Evolutionary conservation across 345 rosid genomes (phyloP).

Genomic region (Salix purpurea): DNA sequence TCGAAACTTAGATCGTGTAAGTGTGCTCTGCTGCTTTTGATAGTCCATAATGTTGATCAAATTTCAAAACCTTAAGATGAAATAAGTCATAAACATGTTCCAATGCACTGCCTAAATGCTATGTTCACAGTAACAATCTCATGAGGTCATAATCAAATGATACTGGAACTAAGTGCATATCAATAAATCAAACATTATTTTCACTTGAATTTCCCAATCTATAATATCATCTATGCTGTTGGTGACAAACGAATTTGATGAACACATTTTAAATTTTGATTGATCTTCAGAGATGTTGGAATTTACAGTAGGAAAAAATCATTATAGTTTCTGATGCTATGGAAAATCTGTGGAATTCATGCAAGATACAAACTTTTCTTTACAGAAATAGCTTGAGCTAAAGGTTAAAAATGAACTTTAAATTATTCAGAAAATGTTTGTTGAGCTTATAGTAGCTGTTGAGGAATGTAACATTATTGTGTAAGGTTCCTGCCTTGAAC

Average conservation of each 20-base stretch:
- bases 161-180: neutral
- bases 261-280: too few relatives aligned
- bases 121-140: neutral
- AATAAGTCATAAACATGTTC: neutral
- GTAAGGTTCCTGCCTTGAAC: too few relatives aligned
- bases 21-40: conserved; percentile 22
- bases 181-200: neutral
- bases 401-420: too few relatives aligned
- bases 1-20: conserved; percentile 69
- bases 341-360: too few relatives aligned
- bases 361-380: too few relatives aligned
- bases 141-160: neutral
- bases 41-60: neutral
- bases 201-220: neutral
- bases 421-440: too few relatives aligned
- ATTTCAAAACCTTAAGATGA: neutral
- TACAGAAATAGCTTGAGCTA: too few relatives aligned
- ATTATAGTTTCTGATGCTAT: neutral
- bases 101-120: neutral
- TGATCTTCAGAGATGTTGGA: neutral
- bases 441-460: too few relatives aligned
- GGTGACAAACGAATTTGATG: neutral
- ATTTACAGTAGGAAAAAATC: neutral
- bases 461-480: too few relatives aligned
- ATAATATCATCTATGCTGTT: too few relatives aligned